These are phyloP conservation scores for Scorias spongiosa DNA, from an alignment of 2,329 filamentous ascomycete species.

Conservation along the genomic window DNA sequence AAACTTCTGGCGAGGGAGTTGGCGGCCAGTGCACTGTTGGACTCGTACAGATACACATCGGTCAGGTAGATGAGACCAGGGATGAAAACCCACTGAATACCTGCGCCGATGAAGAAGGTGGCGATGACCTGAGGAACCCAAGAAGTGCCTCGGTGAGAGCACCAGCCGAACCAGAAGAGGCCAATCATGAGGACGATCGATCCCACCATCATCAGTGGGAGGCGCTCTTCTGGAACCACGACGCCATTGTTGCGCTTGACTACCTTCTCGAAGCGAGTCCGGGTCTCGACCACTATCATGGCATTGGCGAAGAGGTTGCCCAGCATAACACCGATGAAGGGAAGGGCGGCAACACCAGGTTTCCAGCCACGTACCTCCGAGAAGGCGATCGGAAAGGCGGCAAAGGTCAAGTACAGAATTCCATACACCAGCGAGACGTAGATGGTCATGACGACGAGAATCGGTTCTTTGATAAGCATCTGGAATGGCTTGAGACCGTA, in stretches of 20 bases:
- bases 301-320: constrained; percentile 21
- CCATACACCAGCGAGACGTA: constrained; percentile 22
- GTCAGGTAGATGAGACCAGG: constrained; percentile 31
- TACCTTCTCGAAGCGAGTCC: constrained; percentile 2
- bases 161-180: constrained; percentile 40
- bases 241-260: constrained; percentile 1
- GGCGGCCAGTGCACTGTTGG: constrained; percentile 18
- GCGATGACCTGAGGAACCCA: constrained; percentile 28
- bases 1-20: constrained; percentile 22
- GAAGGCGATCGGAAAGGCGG: constrained; percentile 16
- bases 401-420: constrained; percentile 18
- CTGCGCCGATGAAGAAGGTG: constrained; percentile 25
- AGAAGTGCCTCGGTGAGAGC: constrained; percentile 27
- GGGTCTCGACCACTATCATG: constrained; percentile 4
- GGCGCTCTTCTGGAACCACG: constrained; percentile 25
- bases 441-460: constrained; percentile 29
- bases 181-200: constrained; percentile 31
- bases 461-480: constrained; percentile 35
- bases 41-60: constrained; percentile 27
- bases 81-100: constrained; percentile 31
- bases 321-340: constrained; percentile 27
- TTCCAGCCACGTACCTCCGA: constrained; percentile 25
- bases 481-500: constrained; percentile 25
- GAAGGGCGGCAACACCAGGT: constrained; percentile 24
- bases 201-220: constrained; percentile 36